Conservation (phyloP, 306 rosid species). For the Malus asiatica region DNA sequence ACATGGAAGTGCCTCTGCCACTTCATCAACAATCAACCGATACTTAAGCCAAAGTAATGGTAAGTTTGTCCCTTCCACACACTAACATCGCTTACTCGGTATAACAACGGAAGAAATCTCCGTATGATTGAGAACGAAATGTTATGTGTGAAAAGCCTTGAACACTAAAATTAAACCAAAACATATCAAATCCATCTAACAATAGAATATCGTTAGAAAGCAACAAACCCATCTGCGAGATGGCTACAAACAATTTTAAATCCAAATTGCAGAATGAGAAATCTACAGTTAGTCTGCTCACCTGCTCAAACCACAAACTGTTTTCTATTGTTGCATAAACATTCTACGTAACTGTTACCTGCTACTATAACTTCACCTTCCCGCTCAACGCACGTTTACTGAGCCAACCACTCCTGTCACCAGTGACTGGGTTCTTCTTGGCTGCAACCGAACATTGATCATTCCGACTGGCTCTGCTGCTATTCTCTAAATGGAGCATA, state of each 20-base stretch:
- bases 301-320: constrained; percentile 12
- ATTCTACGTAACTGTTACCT: background rate
- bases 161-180: background rate
- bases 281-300: background rate
- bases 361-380: constrained; percentile 65
- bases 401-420: constrained; percentile 53
- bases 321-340: background rate
- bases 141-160: background rate
- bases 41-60: background rate
- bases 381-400: constrained; percentile 53
- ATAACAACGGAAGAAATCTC: background rate
- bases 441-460: constrained; percentile 84
- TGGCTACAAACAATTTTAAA: background rate
- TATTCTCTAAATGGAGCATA: constrained; percentile 50
- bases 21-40: background rate
- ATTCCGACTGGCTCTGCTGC: constrained; percentile 41
- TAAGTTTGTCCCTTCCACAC: background rate
- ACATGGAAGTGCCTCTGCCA: background rate
- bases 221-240: background rate
- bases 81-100: background rate
- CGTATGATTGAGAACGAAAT: background rate
- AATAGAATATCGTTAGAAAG: background rate
- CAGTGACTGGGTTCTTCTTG: constrained; percentile 55
- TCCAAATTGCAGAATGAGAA: background rate
- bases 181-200: background rate